Base-by-base conservation (phyloP, 805 yeast genomes). In the Kodamaea kakaduensis region DNA sequence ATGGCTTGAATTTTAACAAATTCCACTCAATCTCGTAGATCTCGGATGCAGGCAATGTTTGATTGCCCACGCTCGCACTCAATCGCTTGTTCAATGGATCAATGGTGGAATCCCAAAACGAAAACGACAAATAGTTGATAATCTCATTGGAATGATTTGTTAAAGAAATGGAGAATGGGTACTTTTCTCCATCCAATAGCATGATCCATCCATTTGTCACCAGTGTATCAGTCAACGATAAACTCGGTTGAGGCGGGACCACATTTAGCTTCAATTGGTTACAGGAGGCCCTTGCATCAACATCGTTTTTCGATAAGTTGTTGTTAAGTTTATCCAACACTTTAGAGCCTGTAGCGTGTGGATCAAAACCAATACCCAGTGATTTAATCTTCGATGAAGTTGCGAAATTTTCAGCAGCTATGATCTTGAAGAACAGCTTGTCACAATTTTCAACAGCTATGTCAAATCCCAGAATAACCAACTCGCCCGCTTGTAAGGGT, bases 181-280 rank as follows among this genome's bases (percentile, higher is more conserved):
- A 68, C 25, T 65, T 61, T 47, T 87, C 93, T 6, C 96, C 96
- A 51, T 86, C 95, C 9, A 87, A 57, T 10, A 86, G 57, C 86
- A 85, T 81, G 3, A 81, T 48, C 78, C 85, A 80, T 3, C 77
- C 77, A 45, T 78, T 80, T 14, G 73, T 69, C 9, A 81, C 66
- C 47, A 76, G 71, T 5, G 73, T 59, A 26, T 72, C 67, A 1
- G 73, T 58, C 9, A 81, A 50, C 2, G 75, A 67, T 20, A 86
- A 57, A 4, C 70, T 57, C 1, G 96, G 95, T 46, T 86, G 88
- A 0, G 66, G 55, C 25, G 67, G 59, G 6, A 63, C 54, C 2
- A 61, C 67, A 3, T 42, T 70, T 48, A 38, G 63, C 1, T 50
- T 43, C 9, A 66, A 33, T 6, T 26, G 34, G 31, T 45, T 50